Conservation (phyloP, 2,329 filamentous ascomycete species). For the Fusarium musae region DNA sequence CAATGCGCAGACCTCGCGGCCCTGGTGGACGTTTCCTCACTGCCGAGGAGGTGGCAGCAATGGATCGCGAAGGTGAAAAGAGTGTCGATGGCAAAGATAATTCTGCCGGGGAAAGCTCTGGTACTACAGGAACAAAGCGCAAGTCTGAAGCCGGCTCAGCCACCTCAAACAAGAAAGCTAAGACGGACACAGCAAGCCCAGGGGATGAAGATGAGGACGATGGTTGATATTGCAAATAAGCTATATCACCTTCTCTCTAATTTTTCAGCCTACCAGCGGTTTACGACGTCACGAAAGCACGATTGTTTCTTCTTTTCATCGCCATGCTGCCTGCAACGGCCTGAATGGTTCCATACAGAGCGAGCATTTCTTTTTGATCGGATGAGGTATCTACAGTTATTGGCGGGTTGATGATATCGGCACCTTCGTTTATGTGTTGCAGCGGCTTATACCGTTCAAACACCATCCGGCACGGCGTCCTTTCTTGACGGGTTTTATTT, state of each 20-base stretch:
- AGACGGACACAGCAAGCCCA: constrained; percentile 58
- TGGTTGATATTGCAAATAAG: constrained; percentile 47
- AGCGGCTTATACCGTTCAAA: background rate
- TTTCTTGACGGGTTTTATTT: constrained; percentile 38
- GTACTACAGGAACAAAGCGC: constrained; percentile 64
- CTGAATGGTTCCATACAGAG: background rate
- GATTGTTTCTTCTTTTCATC: constrained; percentile 41
- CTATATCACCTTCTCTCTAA: constrained; percentile 39
- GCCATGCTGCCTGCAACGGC: constrained; percentile 15
- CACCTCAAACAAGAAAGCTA: constrained; percentile 67
- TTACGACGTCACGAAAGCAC: constrained; percentile 53
- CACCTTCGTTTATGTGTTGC: constrained; percentile 31
- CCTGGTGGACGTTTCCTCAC: constrained; percentile 96
- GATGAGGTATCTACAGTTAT: constrained; percentile 24
- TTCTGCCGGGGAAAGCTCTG: constrained; percentile 37
- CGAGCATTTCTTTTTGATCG: constrained; percentile 12
- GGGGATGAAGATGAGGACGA: constrained; percentile 58
- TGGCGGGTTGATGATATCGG: constrained; percentile 21
- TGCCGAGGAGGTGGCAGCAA: constrained; percentile 91
- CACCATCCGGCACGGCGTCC: background rate
- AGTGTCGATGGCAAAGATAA: constrained; percentile 51
- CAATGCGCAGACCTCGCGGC: constrained; percentile 93
- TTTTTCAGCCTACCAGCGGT: constrained; percentile 46
- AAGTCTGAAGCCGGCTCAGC: constrained; percentile 65
- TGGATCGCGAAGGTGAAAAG: constrained; percentile 74